Conservation (phyloP, 2,329 filamentous ascomycete genomes). For the Eurotiales sp. region DNA sequence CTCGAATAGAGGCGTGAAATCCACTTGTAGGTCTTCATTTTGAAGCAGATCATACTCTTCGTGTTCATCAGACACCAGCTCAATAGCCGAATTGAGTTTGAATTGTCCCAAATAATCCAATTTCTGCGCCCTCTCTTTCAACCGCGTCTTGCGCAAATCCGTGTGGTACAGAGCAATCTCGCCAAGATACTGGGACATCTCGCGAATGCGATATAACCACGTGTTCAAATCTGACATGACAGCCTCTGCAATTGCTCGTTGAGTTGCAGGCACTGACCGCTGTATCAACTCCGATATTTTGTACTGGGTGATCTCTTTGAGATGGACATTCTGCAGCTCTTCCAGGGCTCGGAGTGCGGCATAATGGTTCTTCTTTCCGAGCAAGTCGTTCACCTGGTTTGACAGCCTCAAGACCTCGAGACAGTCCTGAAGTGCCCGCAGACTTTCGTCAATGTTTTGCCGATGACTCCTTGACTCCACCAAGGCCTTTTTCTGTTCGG, state of each 20-base stretch:
- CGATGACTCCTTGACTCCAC: constrained; percentile 89
- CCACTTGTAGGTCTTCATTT: constrained; percentile 90
- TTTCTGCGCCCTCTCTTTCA: constrained; percentile 75
- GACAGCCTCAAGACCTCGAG: constrained; percentile 87
- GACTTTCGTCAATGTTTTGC: constrained; percentile 93
- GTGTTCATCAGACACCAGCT: constrained; percentile 89
- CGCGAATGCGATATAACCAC: constrained; percentile 91
- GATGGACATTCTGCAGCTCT: constrained; percentile 91
- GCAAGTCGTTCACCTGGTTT: constrained; percentile 88
- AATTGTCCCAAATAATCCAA: constrained; percentile 75
- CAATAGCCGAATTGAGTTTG: constrained; percentile 91
- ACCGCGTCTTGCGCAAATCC: constrained; percentile 75
- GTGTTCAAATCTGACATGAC: constrained; percentile 97
- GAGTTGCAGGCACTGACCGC: constrained; percentile 87
- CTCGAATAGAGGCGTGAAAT: constrained; percentile 92
- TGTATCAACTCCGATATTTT: constrained; percentile 94
- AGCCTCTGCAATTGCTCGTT: constrained; percentile 88
- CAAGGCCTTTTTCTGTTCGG: constrained; percentile 87
- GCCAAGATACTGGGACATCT: constrained; percentile 92
- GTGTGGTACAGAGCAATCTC: constrained; percentile 98
- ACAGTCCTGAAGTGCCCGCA: constrained; percentile 82
- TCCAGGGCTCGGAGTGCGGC: constrained; percentile 89
- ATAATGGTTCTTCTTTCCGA: constrained; percentile 93
- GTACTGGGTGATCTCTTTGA: constrained; percentile 91
- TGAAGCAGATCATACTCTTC: constrained; percentile 95